A percentile compares a stretch with the other conserved stretches of the same genome.
These are phyloP conservation scores for Cercophora newfieldiana DNA, from an alignment of 495 filamentous ascomycete genomes.

Conservation along the genomic window DNA sequence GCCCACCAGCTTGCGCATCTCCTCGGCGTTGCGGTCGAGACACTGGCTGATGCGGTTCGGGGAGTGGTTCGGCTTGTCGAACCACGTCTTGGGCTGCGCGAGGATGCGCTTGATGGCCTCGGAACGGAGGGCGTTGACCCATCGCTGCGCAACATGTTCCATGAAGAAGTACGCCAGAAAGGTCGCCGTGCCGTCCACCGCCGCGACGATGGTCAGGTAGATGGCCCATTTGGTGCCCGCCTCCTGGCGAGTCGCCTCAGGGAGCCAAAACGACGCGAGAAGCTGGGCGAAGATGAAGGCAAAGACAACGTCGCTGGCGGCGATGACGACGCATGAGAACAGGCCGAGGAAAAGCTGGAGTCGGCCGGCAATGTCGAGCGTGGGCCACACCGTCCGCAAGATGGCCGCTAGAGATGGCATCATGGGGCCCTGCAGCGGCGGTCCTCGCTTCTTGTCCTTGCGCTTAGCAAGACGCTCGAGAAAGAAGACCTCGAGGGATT, in stretches of 20 bases:
- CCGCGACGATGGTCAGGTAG: conserved; percentile 66
- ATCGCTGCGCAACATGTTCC: conserved; percentile 70
- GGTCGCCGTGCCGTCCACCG: conserved; percentile 61
- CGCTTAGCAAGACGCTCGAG: conserved; percentile 28
- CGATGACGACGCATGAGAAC: conserved; percentile 60
- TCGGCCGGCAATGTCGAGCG: conserved; percentile 51
- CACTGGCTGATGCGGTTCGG: conserved; percentile 63
- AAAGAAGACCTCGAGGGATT: conserved; percentile 33
- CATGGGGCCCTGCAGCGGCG: background rate
- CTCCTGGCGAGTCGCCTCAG: conserved; percentile 36
- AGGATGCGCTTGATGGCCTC: conserved; percentile 70
- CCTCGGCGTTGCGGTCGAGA: conserved; percentile 82
- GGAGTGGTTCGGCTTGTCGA: conserved; percentile 68
- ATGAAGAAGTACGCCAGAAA: conserved; percentile 70
- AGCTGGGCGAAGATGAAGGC: conserved; percentile 76
- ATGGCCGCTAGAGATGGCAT: conserved; percentile 55
- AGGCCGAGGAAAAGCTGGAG: conserved; percentile 62
- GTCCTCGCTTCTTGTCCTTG: conserved; percentile 23
- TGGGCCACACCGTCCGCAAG: conserved; percentile 74
- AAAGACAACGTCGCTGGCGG: conserved; percentile 72
- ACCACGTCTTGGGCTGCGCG: conserved; percentile 81
- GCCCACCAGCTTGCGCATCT: conserved; percentile 79
- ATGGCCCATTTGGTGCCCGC: conserved; percentile 66
- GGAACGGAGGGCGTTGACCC: conserved; percentile 72
- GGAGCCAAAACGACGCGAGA: conserved; percentile 64